Base-by-base conservation (phyloP, 306 rosid species). In the Vigna trinervia region DNA sequence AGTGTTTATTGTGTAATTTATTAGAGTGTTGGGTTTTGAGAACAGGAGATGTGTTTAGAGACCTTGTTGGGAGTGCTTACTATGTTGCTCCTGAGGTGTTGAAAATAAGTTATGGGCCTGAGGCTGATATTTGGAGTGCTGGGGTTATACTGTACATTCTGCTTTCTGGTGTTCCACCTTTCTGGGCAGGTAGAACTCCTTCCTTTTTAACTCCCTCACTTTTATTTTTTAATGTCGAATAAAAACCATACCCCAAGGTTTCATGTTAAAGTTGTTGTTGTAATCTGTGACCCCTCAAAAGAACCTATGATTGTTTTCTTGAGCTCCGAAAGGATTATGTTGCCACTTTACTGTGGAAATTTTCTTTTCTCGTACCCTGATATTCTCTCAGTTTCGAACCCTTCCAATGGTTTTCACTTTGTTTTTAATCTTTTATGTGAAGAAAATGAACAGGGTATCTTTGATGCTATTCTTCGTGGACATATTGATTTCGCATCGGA, bases 11-110 rank as follows among this genome's bases (percentile, higher is more conserved):
- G 62, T 11, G 1, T 23, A 57, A 32, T 58, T 23, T 26, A 58
- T 58, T 7, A 0, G 38, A 51, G 38, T 22, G 19, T 45, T 77
- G 34, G 13, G 63, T 67, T 78, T 50, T 79, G 80, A 34, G 80
- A 79, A 75, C 84, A 95, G 98, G 97, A 14, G 92, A 92, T 76
- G 85, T 82, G 57, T 92, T 90, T 75, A 90, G 52, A 78, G 97
- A 95, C 86, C 89, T 95, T 26, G 98, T 92, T 76, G 98, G 98
- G 56, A 95, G 98, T 87, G 97, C 98, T 38, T 95, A 90, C 76
- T 95, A 95, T 77, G 97, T 95, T 82, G 97, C 98, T 71, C 98
- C 98, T 6, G 98, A 95, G 82, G 96, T 95, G 74, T 80, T 95
- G 50, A 93, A 90, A n/a, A 86, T 85, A 75, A 82, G 80, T 39